phyloP scores from a whole-genome alignment of 1,284 basidiomycete genomes.

The Marasmius fiardii region DNA sequence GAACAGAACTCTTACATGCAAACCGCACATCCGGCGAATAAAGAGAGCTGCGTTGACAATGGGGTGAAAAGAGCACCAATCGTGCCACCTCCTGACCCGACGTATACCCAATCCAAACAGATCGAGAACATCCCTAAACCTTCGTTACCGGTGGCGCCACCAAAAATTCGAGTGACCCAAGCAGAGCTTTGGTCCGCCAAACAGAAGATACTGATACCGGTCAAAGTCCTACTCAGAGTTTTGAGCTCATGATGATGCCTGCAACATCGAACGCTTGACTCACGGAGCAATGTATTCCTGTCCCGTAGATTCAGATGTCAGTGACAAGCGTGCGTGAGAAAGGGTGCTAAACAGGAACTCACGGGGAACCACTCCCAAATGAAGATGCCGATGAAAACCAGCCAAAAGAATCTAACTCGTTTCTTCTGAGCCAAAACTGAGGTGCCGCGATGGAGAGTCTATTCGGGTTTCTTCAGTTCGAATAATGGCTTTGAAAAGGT shows the following conservation, averaged over 20 bases:
- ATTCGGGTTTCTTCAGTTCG: not conserved
- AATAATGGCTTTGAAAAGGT: not conserved
- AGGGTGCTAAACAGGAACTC: conserved; percentile 24
- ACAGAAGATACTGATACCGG: conserved; percentile 58
- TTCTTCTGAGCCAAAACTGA: conserved; percentile 47
- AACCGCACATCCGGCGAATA: conserved; percentile 25
- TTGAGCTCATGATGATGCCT: too few relatives aligned
- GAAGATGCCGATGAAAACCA: conserved; percentile 46
- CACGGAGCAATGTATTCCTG: conserved; percentile 17
- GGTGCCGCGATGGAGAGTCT: conserved; percentile 48
- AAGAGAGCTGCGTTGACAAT: conserved; percentile 30
- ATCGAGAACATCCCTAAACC: conserved; percentile 11
- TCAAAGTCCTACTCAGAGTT: conserved; percentile 34
- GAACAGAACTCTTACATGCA: conserved; percentile 20
- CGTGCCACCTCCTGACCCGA: conserved; percentile 28
- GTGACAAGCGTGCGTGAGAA: too few relatives aligned
- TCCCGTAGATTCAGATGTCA: too few relatives aligned
- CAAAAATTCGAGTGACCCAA: conserved; percentile 59
- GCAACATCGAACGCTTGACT: not conserved
- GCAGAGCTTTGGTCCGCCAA: conserved; percentile 47
- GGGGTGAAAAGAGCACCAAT: conserved; percentile 37
- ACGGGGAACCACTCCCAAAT: conserved; percentile 49
- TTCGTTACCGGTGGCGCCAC: conserved; percentile 17
- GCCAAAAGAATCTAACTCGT: conserved; percentile 57
- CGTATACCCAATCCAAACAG: conserved; percentile 33